phyloP scores from a whole-genome alignment of 441 rosid species.

The Gossypium gossypioides region DNA sequence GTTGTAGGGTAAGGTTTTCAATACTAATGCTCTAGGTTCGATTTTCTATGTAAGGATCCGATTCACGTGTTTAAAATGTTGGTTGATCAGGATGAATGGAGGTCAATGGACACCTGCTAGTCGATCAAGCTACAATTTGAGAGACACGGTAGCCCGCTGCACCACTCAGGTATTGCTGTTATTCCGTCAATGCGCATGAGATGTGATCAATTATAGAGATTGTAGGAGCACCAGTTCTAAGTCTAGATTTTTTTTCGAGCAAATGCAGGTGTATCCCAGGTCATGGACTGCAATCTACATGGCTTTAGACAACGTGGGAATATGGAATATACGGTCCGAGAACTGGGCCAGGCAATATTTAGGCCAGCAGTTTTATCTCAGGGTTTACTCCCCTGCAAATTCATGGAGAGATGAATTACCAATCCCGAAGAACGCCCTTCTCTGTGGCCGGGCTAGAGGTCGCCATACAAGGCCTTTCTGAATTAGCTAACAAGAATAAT shows the following conservation, averaged over 20 bases:
- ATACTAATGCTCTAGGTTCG: background rate
- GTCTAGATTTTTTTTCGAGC: background rate
- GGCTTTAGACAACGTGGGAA: conserved; percentile 58
- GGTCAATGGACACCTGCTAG: conserved; percentile 54
- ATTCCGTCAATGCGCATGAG: background rate
- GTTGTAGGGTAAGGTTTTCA: conserved; percentile 42
- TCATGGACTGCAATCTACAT: conserved; percentile 57
- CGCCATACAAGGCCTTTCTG: conserved; percentile 45
- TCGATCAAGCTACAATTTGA: conserved; percentile 39
- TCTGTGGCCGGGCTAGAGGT: conserved; percentile 48
- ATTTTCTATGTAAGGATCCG: background rate
- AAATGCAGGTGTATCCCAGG: conserved; percentile 44
- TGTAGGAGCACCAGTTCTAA: background rate
- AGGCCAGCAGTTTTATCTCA: conserved; percentile 57
- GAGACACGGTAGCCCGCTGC: conserved; percentile 49
- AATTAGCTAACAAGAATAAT: background rate
- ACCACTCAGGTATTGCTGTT: conserved; percentile 34
- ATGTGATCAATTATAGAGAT: background rate
- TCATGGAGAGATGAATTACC: conserved; percentile 49
- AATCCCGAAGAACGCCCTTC: conserved; percentile 47
- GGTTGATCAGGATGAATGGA: conserved; percentile 49
- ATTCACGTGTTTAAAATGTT: background rate
- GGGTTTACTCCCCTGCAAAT: conserved; percentile 44
- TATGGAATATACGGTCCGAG: conserved; percentile 71
- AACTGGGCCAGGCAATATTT: conserved; percentile 55